Evolutionary conservation across 192 early-diverging fungal genomes (phyloP).

Genomic region (Dimargaris cristalligena): DNA sequence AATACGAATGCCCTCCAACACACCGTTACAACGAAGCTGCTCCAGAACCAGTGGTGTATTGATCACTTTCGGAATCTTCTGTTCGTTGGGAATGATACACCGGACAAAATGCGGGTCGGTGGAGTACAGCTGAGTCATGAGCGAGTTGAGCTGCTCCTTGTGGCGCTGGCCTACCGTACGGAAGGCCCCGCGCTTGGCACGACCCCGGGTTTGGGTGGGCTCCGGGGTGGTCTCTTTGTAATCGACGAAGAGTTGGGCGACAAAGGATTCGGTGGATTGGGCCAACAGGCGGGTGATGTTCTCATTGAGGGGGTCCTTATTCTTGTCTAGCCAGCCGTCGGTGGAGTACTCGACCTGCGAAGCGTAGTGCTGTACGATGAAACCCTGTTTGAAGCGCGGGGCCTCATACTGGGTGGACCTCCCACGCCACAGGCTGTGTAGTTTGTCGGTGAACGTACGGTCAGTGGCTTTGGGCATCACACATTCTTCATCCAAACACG

Average conservation of each 20-base stretch:
- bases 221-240: slow-evolving; percentile 39
- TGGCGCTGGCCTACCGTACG: slow-evolving; percentile 86
- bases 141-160: slow-evolving; percentile 76
- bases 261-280: slow-evolving; percentile 57
- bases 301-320: slow-evolving; percentile 96
- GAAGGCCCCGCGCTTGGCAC: slow-evolving; percentile 71
- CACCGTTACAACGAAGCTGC: slow-evolving; percentile 92
- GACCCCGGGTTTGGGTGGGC: slow-evolving; percentile 17
- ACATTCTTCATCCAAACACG: slow-evolving; percentile 94
- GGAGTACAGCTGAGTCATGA: slow-evolving; percentile 81
- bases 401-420: slow-evolving; percentile 76
- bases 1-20: slow-evolving; percentile 92
- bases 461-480: slow-evolving; percentile 94
- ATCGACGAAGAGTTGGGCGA: slow-evolving; percentile 70
- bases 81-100: slow-evolving; percentile 89
- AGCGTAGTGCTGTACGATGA: slow-evolving; percentile 87
- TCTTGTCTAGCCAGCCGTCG: slow-evolving; percentile 90
- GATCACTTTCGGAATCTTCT: slow-evolving; percentile 73
- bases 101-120: slow-evolving; percentile 97
- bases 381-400: slow-evolving; percentile 73
- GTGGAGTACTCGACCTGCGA: slow-evolving; percentile 87
- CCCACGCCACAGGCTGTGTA: slow-evolving; percentile 66
- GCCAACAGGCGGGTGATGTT: slow-evolving; percentile 77
- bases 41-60: slow-evolving; percentile 74
- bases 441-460: slow-evolving; percentile 85